Evolutionary conservation across 768 basidiomycete species (phyloP), one percentile per base, ranked within the genome.

Genomic region (Mycena rebaudengoi): DNA sequence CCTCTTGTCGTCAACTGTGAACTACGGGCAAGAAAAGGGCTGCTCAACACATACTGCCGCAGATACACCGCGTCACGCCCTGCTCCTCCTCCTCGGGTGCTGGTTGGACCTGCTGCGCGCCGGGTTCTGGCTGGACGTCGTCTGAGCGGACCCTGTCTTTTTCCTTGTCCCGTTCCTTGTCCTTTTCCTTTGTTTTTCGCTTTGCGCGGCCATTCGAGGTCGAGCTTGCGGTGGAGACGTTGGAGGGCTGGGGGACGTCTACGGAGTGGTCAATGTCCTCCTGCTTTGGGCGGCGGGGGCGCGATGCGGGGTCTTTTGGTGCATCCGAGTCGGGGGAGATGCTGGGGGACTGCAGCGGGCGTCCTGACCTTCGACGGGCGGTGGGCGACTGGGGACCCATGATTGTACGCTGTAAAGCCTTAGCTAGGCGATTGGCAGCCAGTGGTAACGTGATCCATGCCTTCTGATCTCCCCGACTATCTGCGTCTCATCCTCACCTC

Each of bases 401-500:
- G 29, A 40, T 4, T 20, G 18, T 5, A 12, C 20, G n/a, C 14
- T 2, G 23, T 33, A 45, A 41, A 20, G n/a, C n/a, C n/a, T n/a
- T n/a, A n/a, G 20, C 4, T 21, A 18, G 21, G 4, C 26, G 25
- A 30, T 14, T 12, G 44, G n/a, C 20, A 29, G 21, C 11, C 6
- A 35, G 12, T 4, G 30, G 20, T 45, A 40, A 56, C 43, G 54
- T 43, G 40, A 25, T 7, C 35, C 23, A 32, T 30, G 29, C 29
- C 3, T 4, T 23, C 35, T 37, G 35, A 10, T 43, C 30, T 14
- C 18, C 94, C 95, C 3, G 95, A 97, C 74, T 97, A 97, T 75
- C 87, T 96, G 43, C 85, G 91, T 20, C 88, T 97, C 45, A 95
- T 95, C 69, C 83, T 96, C 52, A 92, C 88, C n/a, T 85, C 93